Conservation (phyloP, 768 basidiomycete genomes). For the Ramaria sp. region DNA sequence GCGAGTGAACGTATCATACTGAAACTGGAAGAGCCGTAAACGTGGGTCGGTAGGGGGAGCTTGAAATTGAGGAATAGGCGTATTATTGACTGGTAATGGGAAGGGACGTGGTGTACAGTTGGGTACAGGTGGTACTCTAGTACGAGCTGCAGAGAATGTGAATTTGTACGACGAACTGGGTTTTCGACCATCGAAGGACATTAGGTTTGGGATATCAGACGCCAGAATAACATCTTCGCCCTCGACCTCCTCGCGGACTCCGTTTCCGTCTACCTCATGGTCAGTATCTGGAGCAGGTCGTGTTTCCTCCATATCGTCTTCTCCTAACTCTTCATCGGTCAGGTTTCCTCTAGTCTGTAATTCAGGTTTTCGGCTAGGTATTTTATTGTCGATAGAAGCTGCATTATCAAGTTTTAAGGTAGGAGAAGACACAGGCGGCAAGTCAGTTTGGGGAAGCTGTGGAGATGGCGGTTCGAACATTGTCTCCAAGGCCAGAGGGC, state of each 20-base stretch:
- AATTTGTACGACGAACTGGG: slow-evolving; percentile 49
- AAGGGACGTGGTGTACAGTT: slow-evolving; percentile 43
- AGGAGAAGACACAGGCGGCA: slow-evolving; percentile 22
- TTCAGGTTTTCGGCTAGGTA: slow-evolving; percentile 20
- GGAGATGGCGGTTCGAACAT: slow-evolving; percentile 92
- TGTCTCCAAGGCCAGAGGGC: slow-evolving; percentile 71
- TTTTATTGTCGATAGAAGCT: neutral
- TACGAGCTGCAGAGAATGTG: slow-evolving; percentile 60
- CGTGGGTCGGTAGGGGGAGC: slow-evolving; percentile 53
- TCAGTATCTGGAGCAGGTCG: neutral
- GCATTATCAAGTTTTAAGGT: slow-evolving; percentile 22
- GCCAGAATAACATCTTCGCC: slow-evolving; percentile 34
- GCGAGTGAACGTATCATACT: slow-evolving; percentile 94
- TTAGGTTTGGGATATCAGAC: slow-evolving; percentile 38
- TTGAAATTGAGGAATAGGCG: slow-evolving; percentile 13
- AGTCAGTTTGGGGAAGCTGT: slow-evolving; percentile 25
- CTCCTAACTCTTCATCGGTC: neutral
- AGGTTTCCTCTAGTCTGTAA: slow-evolving; percentile 11
- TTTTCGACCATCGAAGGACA: slow-evolving; percentile 29
- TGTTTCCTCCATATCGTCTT: neutral
- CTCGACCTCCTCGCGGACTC: slow-evolving; percentile 4
- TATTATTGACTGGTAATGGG: slow-evolving; percentile 6
- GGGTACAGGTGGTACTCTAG: slow-evolving; percentile 27
- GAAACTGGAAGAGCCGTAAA: slow-evolving; percentile 81
- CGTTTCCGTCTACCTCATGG: slow-evolving; percentile 7